Conservation (phyloP, 192 early-diverging fungal genomes). For the Mortierella claussenii region DNA sequence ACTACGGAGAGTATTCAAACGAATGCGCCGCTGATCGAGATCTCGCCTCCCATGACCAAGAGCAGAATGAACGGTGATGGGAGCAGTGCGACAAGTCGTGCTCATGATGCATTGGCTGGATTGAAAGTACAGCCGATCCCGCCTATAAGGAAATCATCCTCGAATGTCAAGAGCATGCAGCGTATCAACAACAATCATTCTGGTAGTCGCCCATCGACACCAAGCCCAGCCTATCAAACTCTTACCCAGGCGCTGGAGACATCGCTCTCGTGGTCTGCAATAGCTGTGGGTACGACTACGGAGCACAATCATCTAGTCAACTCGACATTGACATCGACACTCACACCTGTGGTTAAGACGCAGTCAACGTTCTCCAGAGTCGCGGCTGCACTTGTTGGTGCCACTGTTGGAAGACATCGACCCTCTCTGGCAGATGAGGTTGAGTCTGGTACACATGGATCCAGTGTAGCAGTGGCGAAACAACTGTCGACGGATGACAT, state of each 20-base stretch:
- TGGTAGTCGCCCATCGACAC: too few species aligned
- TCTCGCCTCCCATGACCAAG: slow-evolving; percentile 23
- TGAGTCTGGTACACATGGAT: background rate
- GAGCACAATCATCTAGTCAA: background rate
- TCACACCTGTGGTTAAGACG: background rate
- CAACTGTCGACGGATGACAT: too few species aligned
- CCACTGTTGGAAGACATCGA: slow-evolving; percentile 30
- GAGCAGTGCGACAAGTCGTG: too few species aligned
- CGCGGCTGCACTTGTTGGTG: slow-evolving; percentile 32
- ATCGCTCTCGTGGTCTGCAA: too few species aligned
- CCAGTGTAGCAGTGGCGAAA: background rate
- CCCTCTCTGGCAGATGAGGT: slow-evolving; percentile 5
- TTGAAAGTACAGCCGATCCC: too few species aligned
- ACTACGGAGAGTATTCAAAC: background rate
- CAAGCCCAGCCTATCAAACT: too few species aligned
- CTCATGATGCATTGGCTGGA: too few species aligned
- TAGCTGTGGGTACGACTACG: background rate
- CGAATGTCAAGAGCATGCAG: slow-evolving; percentile 10
- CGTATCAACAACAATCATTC: slow-evolving; percentile 3
- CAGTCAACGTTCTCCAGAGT: slow-evolving; percentile 31
- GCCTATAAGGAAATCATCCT: slow-evolving; percentile 18
- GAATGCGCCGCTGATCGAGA: background rate
- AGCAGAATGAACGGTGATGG: slow-evolving; percentile 27
- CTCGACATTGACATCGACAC: background rate
- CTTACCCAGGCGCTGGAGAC: too few species aligned